These are phyloP conservation scores for Akanthomyces uredinophilus DNA, from an alignment of 2,329 filamentous ascomycete species.

Conservation along the genomic window DNA sequence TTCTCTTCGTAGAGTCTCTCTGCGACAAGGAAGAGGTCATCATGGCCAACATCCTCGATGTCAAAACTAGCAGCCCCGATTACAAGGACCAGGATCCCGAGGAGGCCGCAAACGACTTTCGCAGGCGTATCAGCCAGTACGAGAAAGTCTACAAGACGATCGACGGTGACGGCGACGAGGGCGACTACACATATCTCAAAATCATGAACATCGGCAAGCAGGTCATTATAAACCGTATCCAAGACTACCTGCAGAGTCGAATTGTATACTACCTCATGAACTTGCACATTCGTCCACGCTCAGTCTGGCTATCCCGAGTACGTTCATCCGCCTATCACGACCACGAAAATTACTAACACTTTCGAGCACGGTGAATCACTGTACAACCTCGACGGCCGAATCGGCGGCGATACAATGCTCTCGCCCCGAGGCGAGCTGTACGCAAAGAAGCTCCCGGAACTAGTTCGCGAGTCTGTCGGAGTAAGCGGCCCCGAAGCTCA, in stretches of 20 bases:
- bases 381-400: constrained; percentile 85
- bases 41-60: constrained; percentile 96
- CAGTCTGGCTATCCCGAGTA: constrained; percentile 92
- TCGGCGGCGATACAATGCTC: constrained; percentile 85
- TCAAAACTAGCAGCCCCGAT: constrained; percentile 94
- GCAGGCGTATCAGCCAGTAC: constrained; percentile 91
- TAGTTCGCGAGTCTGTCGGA: constrained; percentile 81
- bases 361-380: constrained; percentile 83
- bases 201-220: constrained; percentile 94
- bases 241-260: constrained; percentile 92
- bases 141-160: constrained; percentile 96
- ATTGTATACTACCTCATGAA: constrained; percentile 99
- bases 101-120: constrained; percentile 82
- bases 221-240: constrained; percentile 96
- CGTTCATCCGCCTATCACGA: constrained; percentile 28
- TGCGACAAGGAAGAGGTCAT: constrained; percentile 95
- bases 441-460: constrained; percentile 73
- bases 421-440: constrained; percentile 86
- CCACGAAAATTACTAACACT: background rate
- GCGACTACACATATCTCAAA: constrained; percentile 88
- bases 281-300: constrained; percentile 91
- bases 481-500: constrained; percentile 44
- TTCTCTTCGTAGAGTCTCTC: constrained; percentile 93
- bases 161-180: constrained; percentile 73
- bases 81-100: constrained; percentile 94